Percentiles rank a stretch among this genome's conserved stretches.
phyloP scores from a whole-genome alignment of 345 rosid species.

The Ceriops zippeliana region DNA sequence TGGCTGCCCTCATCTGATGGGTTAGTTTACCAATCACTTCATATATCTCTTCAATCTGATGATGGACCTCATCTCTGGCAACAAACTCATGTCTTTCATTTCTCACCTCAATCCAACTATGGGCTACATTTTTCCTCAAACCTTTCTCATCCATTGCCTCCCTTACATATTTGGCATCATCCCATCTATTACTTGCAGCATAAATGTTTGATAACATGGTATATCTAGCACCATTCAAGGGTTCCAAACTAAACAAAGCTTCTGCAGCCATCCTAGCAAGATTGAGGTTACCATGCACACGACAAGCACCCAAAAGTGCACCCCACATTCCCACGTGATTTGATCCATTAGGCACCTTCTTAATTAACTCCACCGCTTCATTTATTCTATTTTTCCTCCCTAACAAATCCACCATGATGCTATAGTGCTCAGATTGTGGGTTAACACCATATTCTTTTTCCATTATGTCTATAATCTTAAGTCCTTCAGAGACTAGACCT shows the following conservation, averaged over 20 bases:
- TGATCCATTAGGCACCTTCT: slow-evolving; percentile 23
- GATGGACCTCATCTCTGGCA: slow-evolving; percentile 32
- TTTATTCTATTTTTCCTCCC: slow-evolving; percentile 44
- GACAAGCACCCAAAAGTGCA: slow-evolving; percentile 41
- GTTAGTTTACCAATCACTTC: slow-evolving; percentile 21
- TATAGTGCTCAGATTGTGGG: slow-evolving; percentile 35
- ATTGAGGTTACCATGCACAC: slow-evolving; percentile 31
- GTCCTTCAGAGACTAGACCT: slow-evolving; percentile 37
- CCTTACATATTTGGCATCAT: slow-evolving; percentile 34
- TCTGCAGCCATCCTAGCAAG: slow-evolving; percentile 42
- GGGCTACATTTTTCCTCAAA: slow-evolving; percentile 36
- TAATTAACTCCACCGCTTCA: slow-evolving; percentile 38
- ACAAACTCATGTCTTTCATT: slow-evolving; percentile 37
- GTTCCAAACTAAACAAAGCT: slow-evolving; percentile 36
- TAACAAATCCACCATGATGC: slow-evolving; percentile 38
- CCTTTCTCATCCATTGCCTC: slow-evolving; percentile 33
- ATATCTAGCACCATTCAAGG: slow-evolving; percentile 40
- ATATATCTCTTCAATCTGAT: slow-evolving; percentile 23
- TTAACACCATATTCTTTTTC: slow-evolving; percentile 25
- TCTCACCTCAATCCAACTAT: slow-evolving; percentile 46
- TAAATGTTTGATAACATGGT: slow-evolving; percentile 44
- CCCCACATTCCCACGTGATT: slow-evolving; percentile 45
- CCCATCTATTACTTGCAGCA: slow-evolving; percentile 41
- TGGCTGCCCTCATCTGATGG: slow-evolving; percentile 36
- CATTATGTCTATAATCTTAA: slow-evolving; percentile 35